Evolutionary conservation across 352 stramenopile genomes (phyloP), one percentile per base, ranked within the genome.

Genomic region (Pythium pyrilobum): DNA sequence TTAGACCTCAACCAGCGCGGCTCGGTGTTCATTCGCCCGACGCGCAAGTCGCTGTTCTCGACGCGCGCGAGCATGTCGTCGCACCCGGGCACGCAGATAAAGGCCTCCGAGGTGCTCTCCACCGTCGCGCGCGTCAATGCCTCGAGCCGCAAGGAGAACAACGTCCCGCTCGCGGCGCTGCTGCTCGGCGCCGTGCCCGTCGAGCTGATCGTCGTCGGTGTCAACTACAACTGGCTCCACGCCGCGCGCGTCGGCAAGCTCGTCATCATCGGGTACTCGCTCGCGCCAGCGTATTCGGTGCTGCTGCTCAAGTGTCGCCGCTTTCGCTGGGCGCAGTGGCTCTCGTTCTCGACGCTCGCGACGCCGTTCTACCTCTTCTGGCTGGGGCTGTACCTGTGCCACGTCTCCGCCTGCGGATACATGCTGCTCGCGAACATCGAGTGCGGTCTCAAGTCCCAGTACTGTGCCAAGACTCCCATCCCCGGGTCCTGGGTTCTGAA

Each of bases 401-500:
- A 90, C 42, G 10, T 77, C 9, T 66, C 69, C 8, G 79, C 74
- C 0, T 71, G 50, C 3, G 77, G 79, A 0, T 90, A 89, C 39
- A 87, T 90, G 59, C 44, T 90, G 3, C 9, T 88, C 36, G 61
- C 36, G 5, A 62, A 71, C 18, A 75, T 66, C 39, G 42, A 61
- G 29, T 67, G 60, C 28, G 60, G 60, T 2, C 12, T 60, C 1
- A 25, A 39, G 5, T 71, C 52, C 8, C n/a, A 59, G 8, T 28
- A 42, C 16, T 71, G 64, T 38, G 28, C 41, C 13, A 67, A 69
- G 49, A 55, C 40, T 3, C 62, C 64, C 0, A 37, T 79, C 4
- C 56, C 70, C 8, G 63, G 65, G 1, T 81, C 66, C 11, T 88
- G 79, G 79, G 79, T 87, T 1, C 58, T 88, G 21, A 69, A 62